Percentiles rank a stretch among this genome's conserved stretches.
Evolutionary conservation across 2,329 filamentous ascomycete genomes (phyloP).

Genomic region (Aphanoascus verrucosus): DNA sequence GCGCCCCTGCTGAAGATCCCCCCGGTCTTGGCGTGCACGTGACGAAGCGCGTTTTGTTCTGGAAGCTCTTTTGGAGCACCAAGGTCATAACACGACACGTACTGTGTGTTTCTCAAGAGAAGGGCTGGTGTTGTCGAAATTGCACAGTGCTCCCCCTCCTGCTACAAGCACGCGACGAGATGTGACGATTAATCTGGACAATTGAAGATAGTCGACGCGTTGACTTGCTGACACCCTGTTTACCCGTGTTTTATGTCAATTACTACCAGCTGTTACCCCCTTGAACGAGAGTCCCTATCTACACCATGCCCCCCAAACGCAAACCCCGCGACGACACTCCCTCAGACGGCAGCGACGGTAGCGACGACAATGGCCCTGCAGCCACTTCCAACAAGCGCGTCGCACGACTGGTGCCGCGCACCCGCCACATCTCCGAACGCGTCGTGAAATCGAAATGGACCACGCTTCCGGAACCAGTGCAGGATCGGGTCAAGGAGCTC

Average conservation of each 20-base stretch:
- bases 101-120: too few relatives aligned
- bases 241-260: not conserved
- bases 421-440: constrained; percentile 33
- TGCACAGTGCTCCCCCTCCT: too few relatives aligned
- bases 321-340: constrained; percentile 3
- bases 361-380: constrained; percentile 1
- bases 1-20: not conserved
- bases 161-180: too few relatives aligned
- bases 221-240: too few relatives aligned
- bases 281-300: not conserved
- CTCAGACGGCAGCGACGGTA: not conserved
- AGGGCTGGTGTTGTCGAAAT: too few relatives aligned
- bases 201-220: too few relatives aligned
- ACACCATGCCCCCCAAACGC: constrained; percentile 9
- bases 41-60: not conserved
- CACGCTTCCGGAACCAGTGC: constrained; percentile 33
- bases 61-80: not conserved
- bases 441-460: constrained; percentile 39
- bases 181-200: too few relatives aligned
- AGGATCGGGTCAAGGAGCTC: constrained; percentile 35
- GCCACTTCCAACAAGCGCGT: constrained; percentile 14
- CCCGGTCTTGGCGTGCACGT: not conserved
- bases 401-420: constrained; percentile 32
- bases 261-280: not conserved
- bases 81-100: too few relatives aligned